Conservation (phyloP, 2,329 filamentous ascomycete species). For the Penicillium crustosum region DNA sequence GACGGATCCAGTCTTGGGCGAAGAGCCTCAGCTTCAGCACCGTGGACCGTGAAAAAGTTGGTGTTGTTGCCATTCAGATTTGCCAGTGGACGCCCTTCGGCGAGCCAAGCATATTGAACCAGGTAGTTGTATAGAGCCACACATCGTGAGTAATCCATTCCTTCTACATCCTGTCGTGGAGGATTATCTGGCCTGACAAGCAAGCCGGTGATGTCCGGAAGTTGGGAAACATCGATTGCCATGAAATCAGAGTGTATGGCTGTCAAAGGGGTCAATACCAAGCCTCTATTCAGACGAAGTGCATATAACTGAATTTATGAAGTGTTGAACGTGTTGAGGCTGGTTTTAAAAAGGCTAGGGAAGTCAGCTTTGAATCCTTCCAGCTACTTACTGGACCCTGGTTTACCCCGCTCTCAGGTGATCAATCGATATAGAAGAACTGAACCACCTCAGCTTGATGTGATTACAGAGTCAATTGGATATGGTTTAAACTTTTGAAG, state of each 20-base stretch:
- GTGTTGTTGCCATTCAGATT: constrained; percentile 14
- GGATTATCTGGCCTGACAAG: constrained; percentile 32
- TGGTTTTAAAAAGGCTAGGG: too few species aligned
- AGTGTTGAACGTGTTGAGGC: too few species aligned
- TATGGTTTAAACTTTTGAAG: too few species aligned
- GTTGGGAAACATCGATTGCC: constrained; percentile 18
- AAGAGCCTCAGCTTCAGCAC: constrained; percentile 23
- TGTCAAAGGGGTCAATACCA: too few species aligned
- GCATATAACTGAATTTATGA: too few species aligned
- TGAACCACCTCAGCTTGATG: too few species aligned
- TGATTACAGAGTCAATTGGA: too few species aligned
- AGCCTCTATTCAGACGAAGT: too few species aligned
- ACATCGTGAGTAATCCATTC: constrained; percentile 32
- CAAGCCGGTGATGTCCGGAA: constrained; percentile 17
- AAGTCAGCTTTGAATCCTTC: too few species aligned
- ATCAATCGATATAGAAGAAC: too few species aligned
- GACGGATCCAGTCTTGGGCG: constrained; percentile 28
- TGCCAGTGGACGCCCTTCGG: constrained; percentile 23
- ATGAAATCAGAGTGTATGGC: constrained; percentile 10
- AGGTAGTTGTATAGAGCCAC: constrained; percentile 36
- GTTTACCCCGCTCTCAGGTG: too few species aligned
- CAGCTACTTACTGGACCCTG: too few species aligned
- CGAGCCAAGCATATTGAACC: constrained; percentile 27
- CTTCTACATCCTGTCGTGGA: constrained; percentile 23
- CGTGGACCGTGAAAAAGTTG: constrained; percentile 24